Conservation (phyloP, 2,329 filamentous ascomycete genomes). For the Fusarium circinatum region DNA sequence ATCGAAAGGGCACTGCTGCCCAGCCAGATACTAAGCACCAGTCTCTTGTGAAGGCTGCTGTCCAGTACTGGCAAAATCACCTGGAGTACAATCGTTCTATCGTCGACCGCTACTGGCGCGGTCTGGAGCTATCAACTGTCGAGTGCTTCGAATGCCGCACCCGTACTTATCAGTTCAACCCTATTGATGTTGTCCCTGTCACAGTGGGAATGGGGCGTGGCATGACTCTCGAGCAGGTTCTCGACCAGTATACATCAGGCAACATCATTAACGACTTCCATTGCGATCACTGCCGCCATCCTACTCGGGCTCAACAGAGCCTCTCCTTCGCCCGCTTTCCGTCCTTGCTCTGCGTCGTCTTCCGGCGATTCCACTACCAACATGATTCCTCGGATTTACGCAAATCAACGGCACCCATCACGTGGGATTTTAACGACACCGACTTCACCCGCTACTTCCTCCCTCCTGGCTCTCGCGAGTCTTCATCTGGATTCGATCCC, state of each 20-base stretch:
- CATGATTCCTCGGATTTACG: conserved; percentile 49
- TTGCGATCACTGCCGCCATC: conserved; percentile 79
- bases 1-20: conserved; percentile 50
- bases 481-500: conserved; percentile 43
- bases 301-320: conserved; percentile 74
- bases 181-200: conserved; percentile 65
- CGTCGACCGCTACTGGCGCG: conserved; percentile 82
- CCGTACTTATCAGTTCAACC: conserved; percentile 55
- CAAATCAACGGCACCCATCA: conserved; percentile 78
- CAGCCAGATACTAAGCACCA: conserved; percentile 49
- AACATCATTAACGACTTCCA: conserved; percentile 75
- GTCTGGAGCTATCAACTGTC: conserved; percentile 77
- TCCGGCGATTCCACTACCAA: conserved; percentile 68
- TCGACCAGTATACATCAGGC: conserved; percentile 74
- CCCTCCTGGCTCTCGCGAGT: conserved; percentile 47
- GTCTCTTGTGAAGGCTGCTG: conserved; percentile 65
- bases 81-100: conserved; percentile 77
- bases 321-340: conserved; percentile 82
- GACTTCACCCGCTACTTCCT: conserved; percentile 61
- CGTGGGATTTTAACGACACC: conserved; percentile 80
- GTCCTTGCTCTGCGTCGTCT: conserved; percentile 79
- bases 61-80: conserved; percentile 79
- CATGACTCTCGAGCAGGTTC: conserved; percentile 67
- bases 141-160: conserved; percentile 71
- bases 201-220: conserved; percentile 48